Conservation (phyloP, 163 green algal genomes). For the Scenedesmus sp. region DNA sequence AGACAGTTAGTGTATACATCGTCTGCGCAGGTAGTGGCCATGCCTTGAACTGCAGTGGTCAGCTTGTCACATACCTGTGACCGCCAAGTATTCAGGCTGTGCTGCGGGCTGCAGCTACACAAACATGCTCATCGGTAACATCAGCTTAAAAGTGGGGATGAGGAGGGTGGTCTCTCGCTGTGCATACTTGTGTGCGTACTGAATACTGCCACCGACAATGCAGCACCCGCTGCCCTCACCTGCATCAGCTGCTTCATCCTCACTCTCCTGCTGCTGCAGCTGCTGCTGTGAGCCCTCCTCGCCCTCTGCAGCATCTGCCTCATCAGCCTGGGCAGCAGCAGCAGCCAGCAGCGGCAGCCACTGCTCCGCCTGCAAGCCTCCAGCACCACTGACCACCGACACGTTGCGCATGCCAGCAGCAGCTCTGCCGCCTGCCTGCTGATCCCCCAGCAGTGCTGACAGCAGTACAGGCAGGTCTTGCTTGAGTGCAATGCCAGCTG, state of each 20-base stretch:
- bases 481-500: not conserved
- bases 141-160: not conserved
- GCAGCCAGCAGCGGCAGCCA: constrained; percentile 38
- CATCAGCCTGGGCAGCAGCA: constrained; percentile 28
- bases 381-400: not conserved
- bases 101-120: not conserved
- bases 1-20: not conserved
- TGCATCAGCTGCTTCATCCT: constrained; percentile 20
- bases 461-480: constrained; percentile 10
- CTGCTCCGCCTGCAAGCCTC: not conserved
- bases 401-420: not conserved
- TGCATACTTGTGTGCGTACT: too few relatives aligned
- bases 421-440: not conserved
- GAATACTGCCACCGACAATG: too few relatives aligned
- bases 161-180: too few relatives aligned
- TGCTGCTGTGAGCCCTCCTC: not conserved
- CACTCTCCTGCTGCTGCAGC: not conserved
- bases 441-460: constrained; percentile 1
- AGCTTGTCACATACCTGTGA: too few relatives aligned
- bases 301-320: not conserved
- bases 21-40: not conserved
- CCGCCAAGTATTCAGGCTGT: too few relatives aligned
- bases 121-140: too few relatives aligned
- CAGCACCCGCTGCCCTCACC: not conserved
- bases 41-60: not conserved